Evolutionary conservation across 495 filamentous ascomycete genomes (phyloP).

Genomic region (Choiromyces venosus): DNA sequence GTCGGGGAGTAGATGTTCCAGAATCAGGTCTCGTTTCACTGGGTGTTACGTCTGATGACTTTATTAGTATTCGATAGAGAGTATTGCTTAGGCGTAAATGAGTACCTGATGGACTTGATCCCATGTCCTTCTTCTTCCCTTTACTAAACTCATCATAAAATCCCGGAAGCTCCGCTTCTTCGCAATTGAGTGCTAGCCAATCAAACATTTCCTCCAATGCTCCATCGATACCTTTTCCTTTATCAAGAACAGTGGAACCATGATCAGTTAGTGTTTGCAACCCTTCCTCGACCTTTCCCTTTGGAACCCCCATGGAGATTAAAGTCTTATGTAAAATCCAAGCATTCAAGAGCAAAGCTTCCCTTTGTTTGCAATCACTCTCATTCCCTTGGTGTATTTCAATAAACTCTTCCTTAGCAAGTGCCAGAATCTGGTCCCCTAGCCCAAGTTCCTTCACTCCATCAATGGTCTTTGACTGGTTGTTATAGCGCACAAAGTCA

Average conservation of each 20-base stretch:
- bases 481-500: slow-evolving; percentile 15
- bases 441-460: slow-evolving; percentile 27
- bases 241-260: slow-evolving; percentile 49
- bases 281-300: slow-evolving; percentile 57
- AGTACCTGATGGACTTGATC: slow-evolving; percentile 27
- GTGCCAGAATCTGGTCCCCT: slow-evolving; percentile 48
- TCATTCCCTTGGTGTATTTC: slow-evolving; percentile 38
- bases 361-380: slow-evolving; percentile 44
- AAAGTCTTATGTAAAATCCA: slow-evolving; percentile 76
- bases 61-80: background rate
- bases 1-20: slow-evolving; percentile 7
- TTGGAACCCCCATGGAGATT: slow-evolving; percentile 59
- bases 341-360: slow-evolving; percentile 69
- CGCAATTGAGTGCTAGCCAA: slow-evolving; percentile 71
- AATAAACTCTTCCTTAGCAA: slow-evolving; percentile 45
- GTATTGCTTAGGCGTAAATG: background rate
- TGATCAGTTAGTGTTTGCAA: slow-evolving; percentile 57
- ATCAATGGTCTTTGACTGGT: slow-evolving; percentile 10
- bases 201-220: slow-evolving; percentile 81
- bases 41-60: slow-evolving; percentile 11
- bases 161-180: slow-evolving; percentile 61
- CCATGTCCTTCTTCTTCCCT: slow-evolving; percentile 44
- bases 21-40: slow-evolving; percentile 14
- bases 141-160: slow-evolving; percentile 53
- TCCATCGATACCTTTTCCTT: slow-evolving; percentile 64